Evolutionary conservation across 1,284 basidiomycete species (phyloP).

Genomic region (Leccinum insolens): DNA sequence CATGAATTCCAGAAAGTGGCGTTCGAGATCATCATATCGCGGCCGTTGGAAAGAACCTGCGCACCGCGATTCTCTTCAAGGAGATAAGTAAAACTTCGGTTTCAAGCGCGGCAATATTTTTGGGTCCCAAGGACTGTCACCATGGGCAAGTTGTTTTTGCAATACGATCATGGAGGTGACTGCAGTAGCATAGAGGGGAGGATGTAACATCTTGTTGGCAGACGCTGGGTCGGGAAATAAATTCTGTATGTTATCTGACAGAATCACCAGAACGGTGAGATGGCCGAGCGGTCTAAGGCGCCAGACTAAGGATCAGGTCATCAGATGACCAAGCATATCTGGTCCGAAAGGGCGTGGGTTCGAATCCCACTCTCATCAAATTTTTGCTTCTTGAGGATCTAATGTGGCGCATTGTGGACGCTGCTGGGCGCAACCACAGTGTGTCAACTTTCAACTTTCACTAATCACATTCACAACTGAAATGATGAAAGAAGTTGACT

Average conservation of each 20-base stretch:
- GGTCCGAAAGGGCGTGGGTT: constrained; percentile 69
- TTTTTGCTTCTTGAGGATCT: neutral
- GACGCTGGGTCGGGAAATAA: neutral
- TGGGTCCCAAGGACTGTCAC: neutral
- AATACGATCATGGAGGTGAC: neutral
- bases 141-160: neutral
- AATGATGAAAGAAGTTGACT: neutral
- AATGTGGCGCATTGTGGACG: neutral
- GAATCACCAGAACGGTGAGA: constrained; percentile 11
- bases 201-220: too few relatives aligned
- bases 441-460: neutral
- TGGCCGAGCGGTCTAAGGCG: constrained; percentile 65
- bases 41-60: neutral
- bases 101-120: neutral
- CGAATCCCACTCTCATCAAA: constrained; percentile 64
- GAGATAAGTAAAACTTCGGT: neutral
- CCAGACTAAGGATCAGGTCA: constrained; percentile 60
- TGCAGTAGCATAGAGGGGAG: too few relatives aligned
- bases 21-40: neutral
- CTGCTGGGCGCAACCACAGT: neutral
- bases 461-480: neutral
- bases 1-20: neutral
- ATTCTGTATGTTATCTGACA: too few relatives aligned
- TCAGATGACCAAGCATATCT: constrained; percentile 43
- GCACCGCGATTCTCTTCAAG: neutral